phyloP scores from a whole-genome alignment of 108 stramenopile species.

The Fragilariopsis cylindrus region DNA sequence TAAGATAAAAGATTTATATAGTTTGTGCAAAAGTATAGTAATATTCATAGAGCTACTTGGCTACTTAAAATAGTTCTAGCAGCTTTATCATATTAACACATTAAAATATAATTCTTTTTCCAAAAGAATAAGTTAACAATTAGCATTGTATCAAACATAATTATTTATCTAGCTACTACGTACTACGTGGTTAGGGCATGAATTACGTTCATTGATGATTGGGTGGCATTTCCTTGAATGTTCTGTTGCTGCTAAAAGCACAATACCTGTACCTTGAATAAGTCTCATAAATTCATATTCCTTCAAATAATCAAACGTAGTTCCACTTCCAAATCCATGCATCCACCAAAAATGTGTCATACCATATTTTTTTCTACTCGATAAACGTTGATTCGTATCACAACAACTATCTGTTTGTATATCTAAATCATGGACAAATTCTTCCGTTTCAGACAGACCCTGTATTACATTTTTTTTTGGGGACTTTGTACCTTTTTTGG shows the following conservation, averaged over 20 bases:
- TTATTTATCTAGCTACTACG: too few relatives aligned
- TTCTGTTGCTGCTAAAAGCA: not conserved
- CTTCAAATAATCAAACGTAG: not conserved
- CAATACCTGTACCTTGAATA: not conserved
- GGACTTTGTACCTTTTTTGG: too few relatives aligned
- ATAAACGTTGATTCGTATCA: not conserved
- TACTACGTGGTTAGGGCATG: not conserved
- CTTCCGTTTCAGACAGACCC: not conserved
- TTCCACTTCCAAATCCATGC: not conserved
- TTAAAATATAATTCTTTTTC: too few relatives aligned
- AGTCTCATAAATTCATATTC: not conserved
- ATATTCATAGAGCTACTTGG: too few relatives aligned
- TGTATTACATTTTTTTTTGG: too few relatives aligned
- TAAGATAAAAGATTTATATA: too few relatives aligned
- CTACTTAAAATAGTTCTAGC: too few relatives aligned
- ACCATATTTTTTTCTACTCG: not conserved
- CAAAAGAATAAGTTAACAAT: too few relatives aligned
- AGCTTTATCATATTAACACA: too few relatives aligned
- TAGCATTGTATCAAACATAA: too few relatives aligned
- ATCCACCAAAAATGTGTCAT: not conserved
- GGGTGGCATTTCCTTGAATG: not conserved
- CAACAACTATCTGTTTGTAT: slow-evolving; percentile 1
- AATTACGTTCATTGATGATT: not conserved
- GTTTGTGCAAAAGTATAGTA: too few relatives aligned
- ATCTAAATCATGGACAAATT: not conserved